Evolutionary conservation across 139 green algal species (phyloP).

Genomic region (Tetraselmis chui): DNA sequence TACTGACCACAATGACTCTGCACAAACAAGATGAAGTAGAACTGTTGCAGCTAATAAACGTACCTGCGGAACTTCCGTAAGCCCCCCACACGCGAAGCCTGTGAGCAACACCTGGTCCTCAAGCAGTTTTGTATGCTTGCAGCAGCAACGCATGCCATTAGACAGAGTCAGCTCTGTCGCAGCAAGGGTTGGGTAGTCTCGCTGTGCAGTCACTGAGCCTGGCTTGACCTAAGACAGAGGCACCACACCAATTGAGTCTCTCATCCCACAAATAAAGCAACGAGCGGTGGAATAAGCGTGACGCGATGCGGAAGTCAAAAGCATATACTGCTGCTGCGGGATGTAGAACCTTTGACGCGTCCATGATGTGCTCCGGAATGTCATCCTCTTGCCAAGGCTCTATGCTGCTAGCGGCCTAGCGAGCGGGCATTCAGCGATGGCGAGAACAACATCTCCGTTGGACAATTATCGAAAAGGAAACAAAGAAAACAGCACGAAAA

Average conservation of each 20-base stretch:
- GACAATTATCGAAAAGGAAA: too few species aligned
- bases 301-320: too few species aligned
- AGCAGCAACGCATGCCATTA: conserved; percentile 75
- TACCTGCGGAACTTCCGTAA: conserved; percentile 49
- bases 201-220: not conserved
- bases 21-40: too few species aligned
- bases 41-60: conserved; percentile 37
- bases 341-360: not conserved
- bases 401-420: conserved; percentile 22
- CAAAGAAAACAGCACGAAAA: conserved; percentile 10
- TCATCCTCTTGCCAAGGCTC: conserved; percentile 33
- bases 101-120: conserved; percentile 76
- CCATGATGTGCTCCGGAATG: conserved; percentile 5
- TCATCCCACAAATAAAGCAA: too few species aligned
- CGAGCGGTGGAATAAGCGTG: too few species aligned
- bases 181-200: conserved; percentile 19
- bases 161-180: conserved; percentile 55
- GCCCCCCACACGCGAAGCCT: conserved; percentile 55
- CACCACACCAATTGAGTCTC: not conserved
- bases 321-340: too few species aligned
- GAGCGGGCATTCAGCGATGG: too few species aligned
- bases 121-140: conserved; percentile 64
- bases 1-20: too few species aligned
- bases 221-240: not conserved
- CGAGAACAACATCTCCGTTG: too few species aligned